Percentiles rank a stretch among this genome's conserved stretches.
Conservation (phyloP, 768 basidiomycete species). For the Mycena filopes region DNA sequence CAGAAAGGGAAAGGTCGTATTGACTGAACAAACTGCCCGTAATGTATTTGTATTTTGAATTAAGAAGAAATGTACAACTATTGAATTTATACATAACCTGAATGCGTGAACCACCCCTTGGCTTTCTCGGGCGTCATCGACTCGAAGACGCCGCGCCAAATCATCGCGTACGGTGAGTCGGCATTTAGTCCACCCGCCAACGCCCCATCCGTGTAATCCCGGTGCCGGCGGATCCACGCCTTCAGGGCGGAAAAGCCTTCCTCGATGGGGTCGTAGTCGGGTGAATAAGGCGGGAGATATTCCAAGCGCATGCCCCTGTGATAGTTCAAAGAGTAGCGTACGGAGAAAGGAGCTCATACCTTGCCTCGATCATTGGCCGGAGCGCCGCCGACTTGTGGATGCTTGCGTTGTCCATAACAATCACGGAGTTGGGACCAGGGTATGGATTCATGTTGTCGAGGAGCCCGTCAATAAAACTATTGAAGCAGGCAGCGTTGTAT, state of each 20-base stretch:
- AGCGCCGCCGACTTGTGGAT: constrained; percentile 43
- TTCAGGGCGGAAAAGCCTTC: constrained; percentile 42
- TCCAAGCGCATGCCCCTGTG: constrained; percentile 39
- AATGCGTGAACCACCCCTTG: constrained; percentile 42
- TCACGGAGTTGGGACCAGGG: constrained; percentile 40
- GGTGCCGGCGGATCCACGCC: constrained; percentile 34
- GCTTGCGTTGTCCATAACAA: constrained; percentile 47
- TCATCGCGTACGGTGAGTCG: constrained; percentile 36
- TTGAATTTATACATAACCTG: constrained; percentile 39
- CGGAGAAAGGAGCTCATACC: constrained; percentile 3
- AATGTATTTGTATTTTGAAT: no score
- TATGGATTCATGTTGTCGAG: constrained; percentile 45
- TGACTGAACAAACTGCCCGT: not conserved
- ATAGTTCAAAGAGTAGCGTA: not conserved
- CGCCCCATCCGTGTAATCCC: constrained; percentile 34
- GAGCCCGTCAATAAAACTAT: constrained; percentile 33
- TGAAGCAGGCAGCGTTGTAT: constrained; percentile 36
- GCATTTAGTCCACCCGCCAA: constrained; percentile 18
- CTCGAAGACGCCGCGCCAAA: constrained; percentile 40
- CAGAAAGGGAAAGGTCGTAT: constrained; percentile 17
- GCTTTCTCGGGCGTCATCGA: constrained; percentile 38
- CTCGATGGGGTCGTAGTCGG: constrained; percentile 47
- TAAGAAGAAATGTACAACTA: no score
- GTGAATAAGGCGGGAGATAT: constrained; percentile 47
- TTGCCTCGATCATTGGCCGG: constrained; percentile 32